Percentiles rank a stretch among this genome's conserved stretches.
phyloP scores from a whole-genome alignment of 352 stramenopile genomes.

The Pythium dissotocum region DNA sequence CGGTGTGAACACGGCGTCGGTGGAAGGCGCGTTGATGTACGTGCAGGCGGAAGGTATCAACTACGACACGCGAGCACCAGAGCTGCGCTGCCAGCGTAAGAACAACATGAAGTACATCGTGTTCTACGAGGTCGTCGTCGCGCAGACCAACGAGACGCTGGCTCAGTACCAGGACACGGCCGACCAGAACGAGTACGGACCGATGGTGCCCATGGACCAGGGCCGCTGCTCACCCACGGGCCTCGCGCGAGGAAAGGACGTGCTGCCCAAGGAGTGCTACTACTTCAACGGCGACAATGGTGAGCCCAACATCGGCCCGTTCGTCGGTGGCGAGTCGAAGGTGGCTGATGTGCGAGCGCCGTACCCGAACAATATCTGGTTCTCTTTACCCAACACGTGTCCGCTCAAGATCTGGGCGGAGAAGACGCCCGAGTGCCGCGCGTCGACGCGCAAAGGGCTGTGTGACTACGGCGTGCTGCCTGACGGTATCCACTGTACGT shows the following conservation, averaged over 20 bases:
- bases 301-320: slow-evolving; percentile 65
- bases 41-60: slow-evolving; percentile 84
- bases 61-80: slow-evolving; percentile 55
- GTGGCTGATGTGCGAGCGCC: slow-evolving; percentile 50
- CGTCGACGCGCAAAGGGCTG: slow-evolving; percentile 22
- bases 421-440: slow-evolving; percentile 28
- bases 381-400: slow-evolving; percentile 79
- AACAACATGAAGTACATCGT: slow-evolving; percentile 79
- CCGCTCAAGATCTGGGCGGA: slow-evolving; percentile 48
- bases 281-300: slow-evolving; percentile 73
- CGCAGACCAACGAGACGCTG: slow-evolving; percentile 74
- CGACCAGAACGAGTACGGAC: slow-evolving; percentile 61
- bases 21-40: slow-evolving; percentile 85
- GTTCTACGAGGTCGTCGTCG: slow-evolving; percentile 77
- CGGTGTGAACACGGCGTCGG: slow-evolving; percentile 70
- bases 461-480: slow-evolving; percentile 27
- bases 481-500: slow-evolving; percentile 40
- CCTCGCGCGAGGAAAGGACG: slow-evolving; percentile 25
- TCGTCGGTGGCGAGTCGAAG: slow-evolving; percentile 55
- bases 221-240: slow-evolving; percentile 54
- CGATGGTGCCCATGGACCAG: slow-evolving; percentile 65
- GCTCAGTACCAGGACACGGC: slow-evolving; percentile 53
- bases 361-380: slow-evolving; percentile 78
- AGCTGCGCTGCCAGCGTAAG: slow-evolving; percentile 71
- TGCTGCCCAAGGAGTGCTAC: slow-evolving; percentile 55